A percentile compares a stretch with the other conserved stretches of the same genome.
Conservation (phyloP, 176 grass and related monocot genomes). For the Phoenix roebelenii region DNA sequence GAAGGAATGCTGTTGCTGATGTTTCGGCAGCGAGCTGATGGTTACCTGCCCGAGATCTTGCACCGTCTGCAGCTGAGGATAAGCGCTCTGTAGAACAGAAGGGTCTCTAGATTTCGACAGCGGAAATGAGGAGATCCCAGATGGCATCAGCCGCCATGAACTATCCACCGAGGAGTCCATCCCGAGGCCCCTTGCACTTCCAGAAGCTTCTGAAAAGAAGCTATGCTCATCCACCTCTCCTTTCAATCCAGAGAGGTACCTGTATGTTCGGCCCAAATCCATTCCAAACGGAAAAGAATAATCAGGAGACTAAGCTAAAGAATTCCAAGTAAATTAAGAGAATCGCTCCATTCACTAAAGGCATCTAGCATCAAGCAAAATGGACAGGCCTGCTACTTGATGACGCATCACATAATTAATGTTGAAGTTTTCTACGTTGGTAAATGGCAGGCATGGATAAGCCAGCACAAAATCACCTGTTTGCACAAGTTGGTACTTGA, state of each 20-base stretch:
- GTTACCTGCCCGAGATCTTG: slow-evolving; percentile 5
- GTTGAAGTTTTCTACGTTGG: too few species aligned
- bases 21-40: slow-evolving; percentile 1
- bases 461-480: too few species aligned
- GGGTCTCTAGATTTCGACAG: not conserved
- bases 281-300: too few species aligned
- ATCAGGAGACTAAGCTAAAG: too few species aligned
- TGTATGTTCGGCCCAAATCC: not conserved
- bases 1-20: slow-evolving; percentile 1
- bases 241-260: slow-evolving; percentile 12
- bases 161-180: slow-evolving; percentile 1
- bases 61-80: not conserved
- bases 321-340: too few species aligned
- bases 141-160: slow-evolving; percentile 11
- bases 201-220: slow-evolving; percentile 15
- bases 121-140: not conserved
- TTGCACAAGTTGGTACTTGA: too few species aligned
- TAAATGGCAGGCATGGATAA: too few species aligned
- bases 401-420: too few species aligned
- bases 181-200: slow-evolving; percentile 7
- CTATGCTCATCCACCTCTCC: slow-evolving; percentile 8
- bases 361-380: too few species aligned
- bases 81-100: not conserved
- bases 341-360: too few species aligned
- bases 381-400: too few species aligned